Percentiles rank a stretch among this genome's conserved stretches.
Conservation (phyloP, 768 basidiomycete genomes). For the Boletus rubroflammeus region DNA sequence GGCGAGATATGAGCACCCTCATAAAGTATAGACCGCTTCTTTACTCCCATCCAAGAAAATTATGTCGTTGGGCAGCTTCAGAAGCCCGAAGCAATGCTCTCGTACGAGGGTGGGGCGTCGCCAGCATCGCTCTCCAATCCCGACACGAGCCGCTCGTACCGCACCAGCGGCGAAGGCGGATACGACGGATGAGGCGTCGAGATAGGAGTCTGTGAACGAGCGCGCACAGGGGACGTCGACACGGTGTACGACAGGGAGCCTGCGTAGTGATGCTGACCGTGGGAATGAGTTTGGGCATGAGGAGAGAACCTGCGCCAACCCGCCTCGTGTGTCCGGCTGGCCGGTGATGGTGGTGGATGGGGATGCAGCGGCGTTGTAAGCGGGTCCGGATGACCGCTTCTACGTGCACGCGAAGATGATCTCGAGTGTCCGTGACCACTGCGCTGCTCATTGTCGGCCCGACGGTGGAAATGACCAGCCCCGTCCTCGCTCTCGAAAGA, state of each 20-base stretch:
- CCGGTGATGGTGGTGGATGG: not conserved
- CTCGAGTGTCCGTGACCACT: not conserved
- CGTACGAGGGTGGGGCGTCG: conserved; percentile 71
- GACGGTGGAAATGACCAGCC: not conserved
- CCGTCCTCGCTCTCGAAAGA: conserved; percentile 24
- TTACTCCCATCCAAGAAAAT: not conserved
- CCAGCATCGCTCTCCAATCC: conserved; percentile 84
- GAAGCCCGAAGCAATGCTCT: conserved; percentile 17
- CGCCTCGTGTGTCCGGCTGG: not conserved
- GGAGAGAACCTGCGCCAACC: not conserved
- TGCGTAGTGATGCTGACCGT: not conserved
- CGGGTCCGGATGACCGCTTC: not conserved
- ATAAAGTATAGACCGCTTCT: not conserved
- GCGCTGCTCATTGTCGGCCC: not conserved
- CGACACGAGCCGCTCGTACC: conserved; percentile 79
- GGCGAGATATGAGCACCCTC: no score
- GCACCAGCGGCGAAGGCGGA: conserved; percentile 31
- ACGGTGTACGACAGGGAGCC: not conserved
- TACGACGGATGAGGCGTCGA: conserved; percentile 9
- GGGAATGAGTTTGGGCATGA: not conserved
- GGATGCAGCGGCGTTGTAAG: not conserved
- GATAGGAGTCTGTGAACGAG: not conserved
- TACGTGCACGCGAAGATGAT: not conserved
- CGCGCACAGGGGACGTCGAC: not conserved
- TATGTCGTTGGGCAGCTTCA: not conserved